A percentile compares a stretch with the other conserved stretches of the same genome.
Conservation (phyloP, 495 filamentous ascomycete species). For the Pyrenopolyporus hunteri region DNA sequence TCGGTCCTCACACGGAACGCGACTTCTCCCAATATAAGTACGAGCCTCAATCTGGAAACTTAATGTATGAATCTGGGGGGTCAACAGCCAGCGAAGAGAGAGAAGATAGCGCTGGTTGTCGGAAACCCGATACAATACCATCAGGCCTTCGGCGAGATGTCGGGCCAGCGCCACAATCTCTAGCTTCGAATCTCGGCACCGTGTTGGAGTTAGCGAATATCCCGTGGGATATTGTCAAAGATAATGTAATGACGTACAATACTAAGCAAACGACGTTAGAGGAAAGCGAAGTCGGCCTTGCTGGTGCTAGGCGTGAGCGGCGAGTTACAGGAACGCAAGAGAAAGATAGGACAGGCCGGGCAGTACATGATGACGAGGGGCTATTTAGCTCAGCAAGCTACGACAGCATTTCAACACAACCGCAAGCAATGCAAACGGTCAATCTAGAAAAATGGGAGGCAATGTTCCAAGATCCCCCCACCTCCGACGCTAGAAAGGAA, state of each 20-base stretch:
- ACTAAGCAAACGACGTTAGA: background rate
- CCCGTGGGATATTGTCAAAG: slow-evolving; percentile 7
- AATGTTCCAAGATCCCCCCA: background rate
- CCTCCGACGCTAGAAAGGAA: slow-evolving; percentile 1
- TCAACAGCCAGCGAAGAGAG: background rate
- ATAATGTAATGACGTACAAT: slow-evolving; percentile 1
- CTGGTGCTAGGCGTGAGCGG: background rate
- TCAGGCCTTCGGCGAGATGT: background rate
- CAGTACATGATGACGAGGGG: background rate
- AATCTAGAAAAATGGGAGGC: slow-evolving; percentile 7
- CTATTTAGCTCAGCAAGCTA: background rate
- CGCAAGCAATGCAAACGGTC: background rate
- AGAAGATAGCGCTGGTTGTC: slow-evolving; percentile 4
- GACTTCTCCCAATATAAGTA: background rate
- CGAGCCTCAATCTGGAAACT: background rate
- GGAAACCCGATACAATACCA: slow-evolving; percentile 3
- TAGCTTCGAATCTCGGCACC: background rate
- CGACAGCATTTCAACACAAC: background rate
- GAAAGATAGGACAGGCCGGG: background rate
- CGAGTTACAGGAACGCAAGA: background rate
- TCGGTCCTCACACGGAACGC: background rate
- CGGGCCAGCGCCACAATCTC: background rate
- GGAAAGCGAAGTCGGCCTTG: background rate
- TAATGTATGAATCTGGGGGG: background rate
- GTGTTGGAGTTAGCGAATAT: background rate